Percentiles rank a stretch among this genome's conserved stretches.
phyloP scores from a whole-genome alignment of 148 eudicot species.

The Arctostaphylos glauca region DNA sequence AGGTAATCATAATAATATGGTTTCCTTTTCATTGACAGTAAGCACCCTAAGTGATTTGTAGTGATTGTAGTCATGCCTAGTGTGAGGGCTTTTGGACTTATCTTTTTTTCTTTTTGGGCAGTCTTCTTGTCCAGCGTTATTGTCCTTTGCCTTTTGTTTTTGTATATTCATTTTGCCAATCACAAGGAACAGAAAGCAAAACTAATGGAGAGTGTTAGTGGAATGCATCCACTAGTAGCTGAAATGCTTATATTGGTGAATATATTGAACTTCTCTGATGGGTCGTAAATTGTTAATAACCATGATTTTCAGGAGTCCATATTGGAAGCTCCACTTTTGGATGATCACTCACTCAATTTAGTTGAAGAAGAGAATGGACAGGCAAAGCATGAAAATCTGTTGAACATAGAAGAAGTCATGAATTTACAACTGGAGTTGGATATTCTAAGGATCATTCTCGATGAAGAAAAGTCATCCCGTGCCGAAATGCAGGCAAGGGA shows the following conservation, averaged over 20 bases:
- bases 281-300: conserved; percentile 1
- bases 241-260: background rate
- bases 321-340: conserved; percentile 35
- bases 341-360: conserved; percentile 25
- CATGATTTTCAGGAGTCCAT: conserved; percentile 44
- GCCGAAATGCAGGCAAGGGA: conserved; percentile 40
- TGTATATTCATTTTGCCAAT: no score
- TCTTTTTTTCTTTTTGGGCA: no score
- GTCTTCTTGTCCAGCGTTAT: no score
- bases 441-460: conserved; percentile 68
- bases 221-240: background rate
- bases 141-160: no score
- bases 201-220: background rate
- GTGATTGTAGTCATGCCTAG: background rate
- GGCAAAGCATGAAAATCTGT: conserved; percentile 19
- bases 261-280: background rate
- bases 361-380: conserved; percentile 22
- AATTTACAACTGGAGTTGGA: conserved; percentile 82
- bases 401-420: conserved; percentile 52
- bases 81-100: no score
- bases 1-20: conserved; percentile 37
- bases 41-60: background rate
- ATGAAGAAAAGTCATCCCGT: conserved; percentile 66
- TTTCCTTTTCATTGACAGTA: background rate
- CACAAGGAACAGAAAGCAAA: background rate